Evolutionary conservation across 305 asterid genomes (phyloP).

Genomic region (Fraxinus paxiana): DNA sequence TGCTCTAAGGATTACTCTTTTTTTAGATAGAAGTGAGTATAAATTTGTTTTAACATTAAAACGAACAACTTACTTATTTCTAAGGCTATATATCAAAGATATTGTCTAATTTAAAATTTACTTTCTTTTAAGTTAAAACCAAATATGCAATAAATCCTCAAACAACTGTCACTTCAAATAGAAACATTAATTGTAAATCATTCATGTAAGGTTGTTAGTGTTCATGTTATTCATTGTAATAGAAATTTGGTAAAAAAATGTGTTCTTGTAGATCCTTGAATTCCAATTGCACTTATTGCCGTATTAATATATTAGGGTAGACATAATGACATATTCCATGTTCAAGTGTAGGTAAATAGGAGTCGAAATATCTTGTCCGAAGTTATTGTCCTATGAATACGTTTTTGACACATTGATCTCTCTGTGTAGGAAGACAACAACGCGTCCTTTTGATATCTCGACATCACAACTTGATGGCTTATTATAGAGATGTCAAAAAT

Average conservation of each 20-base stretch:
- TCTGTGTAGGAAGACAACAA: background rate
- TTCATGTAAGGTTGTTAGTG: background rate
- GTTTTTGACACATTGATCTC: background rate
- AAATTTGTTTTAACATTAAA: no score
- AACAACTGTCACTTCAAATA: background rate
- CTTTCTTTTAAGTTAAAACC: background rate
- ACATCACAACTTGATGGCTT: background rate
- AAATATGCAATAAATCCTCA: background rate
- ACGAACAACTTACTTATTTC: no score
- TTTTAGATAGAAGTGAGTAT: no score
- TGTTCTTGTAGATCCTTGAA: background rate
- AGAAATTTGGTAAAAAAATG: background rate
- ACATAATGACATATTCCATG: background rate
- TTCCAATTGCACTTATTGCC: background rate
- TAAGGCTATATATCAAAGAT: no score
- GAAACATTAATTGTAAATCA: background rate
- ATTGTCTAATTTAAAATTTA: no score
- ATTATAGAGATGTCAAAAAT: background rate
- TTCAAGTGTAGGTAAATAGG: background rate
- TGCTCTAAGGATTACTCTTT: background rate
- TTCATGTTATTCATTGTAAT: background rate
- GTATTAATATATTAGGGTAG: background rate
- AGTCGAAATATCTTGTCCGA: background rate
- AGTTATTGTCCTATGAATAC: background rate
- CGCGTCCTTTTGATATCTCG: background rate